Evolutionary conservation across 805 yeast genomes (phyloP).

Genomic region (Lachancea thermotolerans): DNA sequence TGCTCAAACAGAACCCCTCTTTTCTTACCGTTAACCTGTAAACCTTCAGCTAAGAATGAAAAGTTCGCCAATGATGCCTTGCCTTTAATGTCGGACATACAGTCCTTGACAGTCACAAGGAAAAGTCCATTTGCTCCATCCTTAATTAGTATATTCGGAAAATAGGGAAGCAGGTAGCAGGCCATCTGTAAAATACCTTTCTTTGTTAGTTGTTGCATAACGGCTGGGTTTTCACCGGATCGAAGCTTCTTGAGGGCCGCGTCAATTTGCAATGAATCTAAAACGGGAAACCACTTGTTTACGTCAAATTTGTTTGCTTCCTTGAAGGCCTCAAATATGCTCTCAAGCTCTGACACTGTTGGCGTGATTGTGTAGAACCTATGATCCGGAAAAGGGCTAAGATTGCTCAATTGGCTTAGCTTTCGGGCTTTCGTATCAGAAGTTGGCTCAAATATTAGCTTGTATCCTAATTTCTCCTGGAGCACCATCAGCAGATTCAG

Average conservation of each 20-base stretch:
- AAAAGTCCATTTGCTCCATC: conserved; percentile 62
- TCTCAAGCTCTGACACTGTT: conserved; percentile 53
- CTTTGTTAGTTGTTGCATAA: conserved; percentile 25
- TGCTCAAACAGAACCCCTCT: conserved; percentile 60
- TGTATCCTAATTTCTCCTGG: conserved; percentile 23
- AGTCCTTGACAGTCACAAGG: conserved; percentile 31
- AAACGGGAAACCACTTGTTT: conserved; percentile 66
- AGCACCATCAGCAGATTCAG: conserved; percentile 32
- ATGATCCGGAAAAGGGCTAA: conserved; percentile 44
- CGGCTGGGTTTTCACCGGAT: neutral
- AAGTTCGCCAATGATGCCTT: conserved; percentile 15
- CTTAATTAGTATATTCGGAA: conserved; percentile 60
- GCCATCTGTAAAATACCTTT: conserved; percentile 58
- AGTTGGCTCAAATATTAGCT: conserved; percentile 68
- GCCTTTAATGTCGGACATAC: conserved; percentile 4
- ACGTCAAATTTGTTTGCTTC: conserved; percentile 41
- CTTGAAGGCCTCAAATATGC: conserved; percentile 47
- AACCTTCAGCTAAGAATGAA: conserved; percentile 2
- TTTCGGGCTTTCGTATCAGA: conserved; percentile 55
- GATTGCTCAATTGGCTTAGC: conserved; percentile 34
- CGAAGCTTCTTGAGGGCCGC: conserved; percentile 16
- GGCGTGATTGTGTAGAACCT: conserved; percentile 52
- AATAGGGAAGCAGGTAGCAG: conserved; percentile 65
- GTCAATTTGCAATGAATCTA: conserved; percentile 48
- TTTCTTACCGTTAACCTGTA: conserved; percentile 10